Evolutionary conservation across 179 eudicot genomes (phyloP).

Genomic region (Vitellaria paradoxa): DNA sequence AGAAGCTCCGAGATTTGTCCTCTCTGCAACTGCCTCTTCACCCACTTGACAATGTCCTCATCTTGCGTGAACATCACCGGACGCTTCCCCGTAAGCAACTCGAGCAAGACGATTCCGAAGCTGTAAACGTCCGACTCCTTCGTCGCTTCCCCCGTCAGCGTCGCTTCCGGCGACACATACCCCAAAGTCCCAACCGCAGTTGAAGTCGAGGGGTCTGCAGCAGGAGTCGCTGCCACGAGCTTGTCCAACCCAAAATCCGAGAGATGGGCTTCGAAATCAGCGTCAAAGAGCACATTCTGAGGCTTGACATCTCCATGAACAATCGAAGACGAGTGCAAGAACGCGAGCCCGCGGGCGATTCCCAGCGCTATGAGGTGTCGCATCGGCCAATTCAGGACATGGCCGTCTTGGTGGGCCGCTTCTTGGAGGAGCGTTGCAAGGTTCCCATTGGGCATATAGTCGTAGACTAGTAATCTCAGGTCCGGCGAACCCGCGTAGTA

Average conservation of each 20-base stretch:
- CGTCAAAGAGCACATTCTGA: constrained; percentile 47
- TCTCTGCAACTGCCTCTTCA: constrained; percentile 46
- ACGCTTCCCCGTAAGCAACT: constrained; percentile 42
- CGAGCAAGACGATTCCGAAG: constrained; percentile 44
- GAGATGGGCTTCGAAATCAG: constrained; percentile 55
- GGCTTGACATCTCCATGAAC: constrained; percentile 48
- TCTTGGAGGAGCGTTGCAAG: constrained; percentile 46
- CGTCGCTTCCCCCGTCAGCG: constrained; percentile 27
- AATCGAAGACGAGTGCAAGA: constrained; percentile 33
- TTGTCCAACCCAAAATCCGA: constrained; percentile 47
- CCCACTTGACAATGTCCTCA: constrained; percentile 63
- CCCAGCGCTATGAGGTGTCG: constrained; percentile 51
- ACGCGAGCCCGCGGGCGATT: constrained; percentile 47
- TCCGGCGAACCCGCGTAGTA: constrained; percentile 47
- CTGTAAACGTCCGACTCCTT: constrained; percentile 49
- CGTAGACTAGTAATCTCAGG: constrained; percentile 36
- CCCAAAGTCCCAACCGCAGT: constrained; percentile 41
- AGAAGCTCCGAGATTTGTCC: constrained; percentile 46
- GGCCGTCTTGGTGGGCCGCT: constrained; percentile 54
- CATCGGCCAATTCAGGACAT: constrained; percentile 59
- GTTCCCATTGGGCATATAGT: constrained; percentile 60
- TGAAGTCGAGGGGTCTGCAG: constrained; percentile 31
- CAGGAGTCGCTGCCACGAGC: constrained; percentile 23
- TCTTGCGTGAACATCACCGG: constrained; percentile 45
- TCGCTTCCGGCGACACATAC: constrained; percentile 41